Conservation (phyloP, 2,329 filamentous ascomycete genomes). For the Epichloe glyceriae region DNA sequence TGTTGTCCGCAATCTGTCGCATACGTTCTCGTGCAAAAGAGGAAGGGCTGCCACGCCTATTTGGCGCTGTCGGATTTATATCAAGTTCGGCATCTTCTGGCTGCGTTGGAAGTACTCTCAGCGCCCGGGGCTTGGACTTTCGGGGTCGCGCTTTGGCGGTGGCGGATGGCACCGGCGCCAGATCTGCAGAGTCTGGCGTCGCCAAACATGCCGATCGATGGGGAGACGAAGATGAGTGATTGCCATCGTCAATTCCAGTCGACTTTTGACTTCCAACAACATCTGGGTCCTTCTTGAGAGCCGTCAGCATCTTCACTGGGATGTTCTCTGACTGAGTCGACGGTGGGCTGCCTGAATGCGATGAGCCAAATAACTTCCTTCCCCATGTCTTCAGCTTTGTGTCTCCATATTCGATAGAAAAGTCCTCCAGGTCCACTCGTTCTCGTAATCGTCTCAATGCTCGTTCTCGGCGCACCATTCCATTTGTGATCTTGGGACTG, state of each 20-base stretch:
- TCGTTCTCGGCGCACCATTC: conserved; percentile 73
- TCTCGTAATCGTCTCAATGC: conserved; percentile 49
- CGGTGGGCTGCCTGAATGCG: conserved; percentile 9
- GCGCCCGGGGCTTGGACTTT: conserved; percentile 16
- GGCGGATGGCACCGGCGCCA: conserved; percentile 8
- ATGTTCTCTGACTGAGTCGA: conserved; percentile 10
- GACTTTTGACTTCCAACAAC: background rate
- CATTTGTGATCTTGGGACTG: conserved; percentile 63
- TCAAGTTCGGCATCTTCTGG: conserved; percentile 21
- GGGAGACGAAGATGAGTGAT: background rate
- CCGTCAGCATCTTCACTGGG: conserved; percentile 14
- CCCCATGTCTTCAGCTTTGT: conserved; percentile 24
- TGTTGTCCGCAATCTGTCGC: conserved; percentile 29
- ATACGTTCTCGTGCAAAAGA: conserved; percentile 31
- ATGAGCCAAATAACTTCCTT: conserved; percentile 21
- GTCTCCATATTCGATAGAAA: conserved; percentile 19
- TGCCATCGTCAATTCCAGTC: background rate
- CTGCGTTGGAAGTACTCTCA: conserved; percentile 25
- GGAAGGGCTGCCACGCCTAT: conserved; percentile 27
- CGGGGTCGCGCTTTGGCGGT: conserved; percentile 13
- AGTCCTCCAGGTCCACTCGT: conserved; percentile 31
- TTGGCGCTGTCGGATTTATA: conserved; percentile 13
- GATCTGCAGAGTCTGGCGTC: conserved; percentile 7
- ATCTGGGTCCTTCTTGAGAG: conserved; percentile 1
- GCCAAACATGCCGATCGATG: conserved; percentile 4